Evolutionary conservation across 352 stramenopile species (phyloP).

Genomic region (Aphanomyces astaci): DNA sequence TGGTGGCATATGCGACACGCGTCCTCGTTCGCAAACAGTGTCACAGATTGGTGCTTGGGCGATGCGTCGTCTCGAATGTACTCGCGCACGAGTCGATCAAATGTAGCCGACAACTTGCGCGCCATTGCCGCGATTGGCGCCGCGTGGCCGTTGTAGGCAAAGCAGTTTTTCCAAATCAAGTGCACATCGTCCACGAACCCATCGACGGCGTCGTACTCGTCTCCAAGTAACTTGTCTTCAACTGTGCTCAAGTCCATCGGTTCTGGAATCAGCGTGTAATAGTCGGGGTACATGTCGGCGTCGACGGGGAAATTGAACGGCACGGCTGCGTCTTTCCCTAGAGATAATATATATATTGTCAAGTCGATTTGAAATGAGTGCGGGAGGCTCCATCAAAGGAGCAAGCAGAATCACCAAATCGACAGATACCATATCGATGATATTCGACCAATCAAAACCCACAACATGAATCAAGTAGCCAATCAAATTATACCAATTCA

Average conservation of each 20-base stretch:
- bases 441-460: too few relatives aligned
- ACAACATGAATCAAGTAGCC: too few relatives aligned
- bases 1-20: conserved; percentile 65
- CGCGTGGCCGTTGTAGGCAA: conserved; percentile 74
- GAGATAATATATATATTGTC: background rate
- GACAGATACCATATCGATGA: too few relatives aligned
- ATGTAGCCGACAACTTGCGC: conserved; percentile 64
- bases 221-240: conserved; percentile 72
- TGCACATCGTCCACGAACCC: conserved; percentile 74
- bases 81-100: conserved; percentile 73
- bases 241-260: conserved; percentile 80
- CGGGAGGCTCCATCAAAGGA: too few relatives aligned
- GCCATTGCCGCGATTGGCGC: conserved; percentile 71
- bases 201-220: conserved; percentile 77
- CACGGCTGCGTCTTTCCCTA: conserved; percentile 58
- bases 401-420: too few relatives aligned
- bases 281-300: conserved; percentile 74
- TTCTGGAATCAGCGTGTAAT: conserved; percentile 64
- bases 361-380: too few relatives aligned
- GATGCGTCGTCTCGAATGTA: conserved; percentile 76
- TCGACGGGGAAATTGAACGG: conserved; percentile 83
- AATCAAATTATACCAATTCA: too few relatives aligned
- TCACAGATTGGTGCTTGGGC: conserved; percentile 25
- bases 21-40: conserved; percentile 61
- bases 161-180: conserved; percentile 82